A percentile compares a stretch with the other conserved stretches of the same genome.
Evolutionary conservation across 2,329 filamentous ascomycete genomes (phyloP).

Genomic region (Colletotrichum spaethianum): DNA sequence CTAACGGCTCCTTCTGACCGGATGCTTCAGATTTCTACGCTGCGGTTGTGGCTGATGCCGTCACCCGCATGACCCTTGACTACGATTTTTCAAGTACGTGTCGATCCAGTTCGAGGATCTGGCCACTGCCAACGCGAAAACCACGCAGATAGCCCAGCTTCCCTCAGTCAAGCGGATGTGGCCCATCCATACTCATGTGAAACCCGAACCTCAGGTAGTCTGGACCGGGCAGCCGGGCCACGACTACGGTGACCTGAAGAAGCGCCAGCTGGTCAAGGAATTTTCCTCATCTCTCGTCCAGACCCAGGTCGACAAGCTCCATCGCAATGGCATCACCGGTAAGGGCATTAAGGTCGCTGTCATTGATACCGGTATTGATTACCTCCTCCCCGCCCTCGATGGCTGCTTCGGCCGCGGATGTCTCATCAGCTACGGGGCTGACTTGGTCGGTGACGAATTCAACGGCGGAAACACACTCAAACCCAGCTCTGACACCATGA

Average conservation of each 20-base stretch:
- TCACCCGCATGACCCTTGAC: conserved; percentile 63
- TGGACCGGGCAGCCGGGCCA: conserved; percentile 56
- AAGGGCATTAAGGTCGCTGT: conserved; percentile 68
- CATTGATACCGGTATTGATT: conserved; percentile 72
- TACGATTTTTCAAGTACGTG: conserved; percentile 68
- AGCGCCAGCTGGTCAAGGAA: conserved; percentile 48
- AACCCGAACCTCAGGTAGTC: conserved; percentile 61
- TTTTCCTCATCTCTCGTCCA: conserved; percentile 65
- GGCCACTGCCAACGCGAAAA: conserved; percentile 59
- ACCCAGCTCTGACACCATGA: conserved; percentile 67
- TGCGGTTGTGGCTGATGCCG: conserved; percentile 54
- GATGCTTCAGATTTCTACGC: conserved; percentile 58
- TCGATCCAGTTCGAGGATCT: conserved; percentile 67
- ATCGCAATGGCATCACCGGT: conserved; percentile 62
- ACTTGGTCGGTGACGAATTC: conserved; percentile 71
- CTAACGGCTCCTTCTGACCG: conserved; percentile 45
- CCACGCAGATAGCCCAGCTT: conserved; percentile 56
- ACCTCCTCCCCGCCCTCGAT: conserved; percentile 73
- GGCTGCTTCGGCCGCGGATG: conserved; percentile 74
- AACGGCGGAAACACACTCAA: conserved; percentile 53
- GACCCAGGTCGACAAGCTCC: conserved; percentile 70
- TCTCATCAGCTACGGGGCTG: conserved; percentile 70
- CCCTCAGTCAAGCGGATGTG: conserved; percentile 64
- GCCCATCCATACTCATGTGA: conserved; percentile 61
- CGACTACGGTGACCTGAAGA: conserved; percentile 46